Percentiles rank a stretch among this genome's conserved stretches.
Conservation (phyloP, 257 asterid species). For the Ophiorrhiza pumila region DNA sequence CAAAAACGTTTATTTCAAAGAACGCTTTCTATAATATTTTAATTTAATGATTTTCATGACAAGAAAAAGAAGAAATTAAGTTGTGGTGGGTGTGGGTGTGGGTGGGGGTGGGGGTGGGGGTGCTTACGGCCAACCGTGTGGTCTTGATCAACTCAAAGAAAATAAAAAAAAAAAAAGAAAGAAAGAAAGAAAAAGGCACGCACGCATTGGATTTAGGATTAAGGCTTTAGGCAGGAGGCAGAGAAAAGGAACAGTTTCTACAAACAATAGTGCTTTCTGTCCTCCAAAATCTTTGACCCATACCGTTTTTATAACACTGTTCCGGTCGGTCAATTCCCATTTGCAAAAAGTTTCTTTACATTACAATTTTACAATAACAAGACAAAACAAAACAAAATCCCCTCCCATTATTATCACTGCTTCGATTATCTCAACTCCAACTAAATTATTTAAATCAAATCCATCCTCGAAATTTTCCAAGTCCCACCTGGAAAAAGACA, state of each 20-base stretch:
- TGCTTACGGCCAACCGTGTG: constrained; percentile 36
- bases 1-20: neutral
- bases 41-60: neutral
- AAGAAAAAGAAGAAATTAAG: neutral
- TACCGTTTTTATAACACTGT: neutral
- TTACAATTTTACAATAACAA: neutral
- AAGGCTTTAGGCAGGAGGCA: constrained; percentile 10
- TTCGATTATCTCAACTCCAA: no score
- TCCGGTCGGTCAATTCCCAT: constrained; percentile 11
- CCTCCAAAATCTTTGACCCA: constrained; percentile 25
- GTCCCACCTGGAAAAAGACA: neutral
- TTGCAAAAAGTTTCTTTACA: neutral
- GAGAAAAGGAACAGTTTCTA: neutral
- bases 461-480: constrained; percentile 10
- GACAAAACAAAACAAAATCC: no score
- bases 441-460: no score
- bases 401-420: no score
- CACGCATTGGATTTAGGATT: constrained; percentile 17
- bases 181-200: constrained; percentile 24
- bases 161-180: no score
- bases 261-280: neutral
- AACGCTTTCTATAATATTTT: neutral
- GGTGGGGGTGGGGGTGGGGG: neutral
- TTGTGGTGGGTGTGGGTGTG: neutral
- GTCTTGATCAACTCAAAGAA: constrained; percentile 31